Evolutionary conservation across 2,329 filamentous ascomycete species (phyloP), one percentile per base, ranked within the genome.

Genomic region (Aspergillus proliferans): DNA sequence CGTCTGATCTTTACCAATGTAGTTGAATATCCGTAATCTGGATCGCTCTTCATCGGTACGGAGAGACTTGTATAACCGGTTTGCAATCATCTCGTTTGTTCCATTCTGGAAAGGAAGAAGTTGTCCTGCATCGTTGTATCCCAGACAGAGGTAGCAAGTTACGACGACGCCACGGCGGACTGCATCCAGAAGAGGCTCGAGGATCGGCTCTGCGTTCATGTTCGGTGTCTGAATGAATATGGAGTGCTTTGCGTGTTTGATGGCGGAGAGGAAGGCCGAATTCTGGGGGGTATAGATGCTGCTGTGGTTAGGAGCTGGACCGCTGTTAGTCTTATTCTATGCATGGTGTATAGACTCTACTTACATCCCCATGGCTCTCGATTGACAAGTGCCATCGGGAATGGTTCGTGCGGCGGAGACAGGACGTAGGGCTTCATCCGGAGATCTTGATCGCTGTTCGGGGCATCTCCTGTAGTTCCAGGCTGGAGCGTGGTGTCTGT

Each of bases 201-300:
- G 59, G 0, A 90, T 70, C 0, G 82, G 83, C 49, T 80, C 78
- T 0, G 87, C 86, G 58, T 92, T 92, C 34, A 92, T 75, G 19
- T 88, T 85, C 0, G 87, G 87, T 0, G 85, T 84, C 64, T 91
- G 86, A 50, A 92, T 89, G 59, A 91, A 88, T n/a, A 91, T 77
- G 24, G 70, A 76, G 10, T 71, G 70, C 47, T 74, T 66, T 0
- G 86, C 86, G 56, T 89, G 79, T 1, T 82, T 76, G 6, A 91
- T 75, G 1, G 84, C 78, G 0, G 85, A 85, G 0, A 90, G 69
- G 79, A 84, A 91, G 0, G 83, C 84, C 45, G 83, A 84, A 58
- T 92, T 90, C 58, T 92, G 87, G 0, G 87, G 87, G 2, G 82
- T 84, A 44, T 78, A 72, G 2, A 83, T 71, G 15, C 77, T 82